Percentiles rank a stretch among this genome's conserved stretches.
These are phyloP conservation scores for Artomyces pyxidatus DNA, from an alignment of 768 basidiomycete genomes.

Conservation along the genomic window DNA sequence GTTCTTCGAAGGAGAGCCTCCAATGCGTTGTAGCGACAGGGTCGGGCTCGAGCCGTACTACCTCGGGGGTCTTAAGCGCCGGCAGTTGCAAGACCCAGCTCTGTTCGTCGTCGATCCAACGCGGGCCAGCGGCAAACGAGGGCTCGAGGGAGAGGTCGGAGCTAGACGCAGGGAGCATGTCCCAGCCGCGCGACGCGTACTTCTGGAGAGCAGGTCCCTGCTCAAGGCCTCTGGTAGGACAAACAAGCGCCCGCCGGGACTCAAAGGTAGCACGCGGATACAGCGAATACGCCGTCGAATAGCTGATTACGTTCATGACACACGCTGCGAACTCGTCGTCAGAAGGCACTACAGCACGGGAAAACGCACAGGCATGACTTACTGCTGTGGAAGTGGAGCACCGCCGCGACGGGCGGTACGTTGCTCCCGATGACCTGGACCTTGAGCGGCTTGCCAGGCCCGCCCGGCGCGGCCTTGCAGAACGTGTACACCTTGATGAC, in stretches of 20 bases:
- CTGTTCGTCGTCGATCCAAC: constrained; percentile 26
- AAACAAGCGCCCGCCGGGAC: constrained; percentile 22
- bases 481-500: too few relatives aligned
- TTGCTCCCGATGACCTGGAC: too few relatives aligned
- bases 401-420: too few relatives aligned
- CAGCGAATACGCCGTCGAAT: constrained; percentile 31
- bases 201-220: constrained; percentile 21
- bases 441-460: too few relatives aligned
- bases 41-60: too few relatives aligned
- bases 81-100: constrained; percentile 26
- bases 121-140: constrained; percentile 16
- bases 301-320: constrained; percentile 38
- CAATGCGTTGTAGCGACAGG: neutral
- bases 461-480: too few relatives aligned
- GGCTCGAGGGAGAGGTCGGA: constrained; percentile 3
- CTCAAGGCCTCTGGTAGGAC: constrained; percentile 4
- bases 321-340: too few relatives aligned
- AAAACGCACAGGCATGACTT: too few relatives aligned
- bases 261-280: constrained; percentile 36
- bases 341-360: too few relatives aligned
- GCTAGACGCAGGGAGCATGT: constrained; percentile 9
- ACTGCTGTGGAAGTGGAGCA: too few relatives aligned
- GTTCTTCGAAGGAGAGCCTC: too few relatives aligned
- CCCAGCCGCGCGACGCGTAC: constrained; percentile 32
- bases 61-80: neutral